Conservation (phyloP, 2,329 filamentous ascomycete species). For the Thielaviopsis ethacetica region DNA sequence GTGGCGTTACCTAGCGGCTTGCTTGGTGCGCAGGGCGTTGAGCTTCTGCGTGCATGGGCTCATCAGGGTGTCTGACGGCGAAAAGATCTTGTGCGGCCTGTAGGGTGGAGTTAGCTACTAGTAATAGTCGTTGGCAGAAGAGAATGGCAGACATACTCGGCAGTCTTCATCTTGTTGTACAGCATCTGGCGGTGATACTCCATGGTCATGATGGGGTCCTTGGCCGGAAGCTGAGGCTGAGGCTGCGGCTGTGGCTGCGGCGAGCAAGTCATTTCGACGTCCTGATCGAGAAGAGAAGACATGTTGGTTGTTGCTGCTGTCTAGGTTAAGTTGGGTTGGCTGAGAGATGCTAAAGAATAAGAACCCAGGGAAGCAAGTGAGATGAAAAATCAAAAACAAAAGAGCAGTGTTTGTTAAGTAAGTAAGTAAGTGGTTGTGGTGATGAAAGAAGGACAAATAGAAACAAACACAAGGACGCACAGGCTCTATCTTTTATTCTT, state of each 20-base stretch:
- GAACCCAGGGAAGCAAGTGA: background rate
- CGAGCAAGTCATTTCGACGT: constrained; percentile 12
- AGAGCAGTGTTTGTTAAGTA: background rate
- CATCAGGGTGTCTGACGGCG: constrained; percentile 79
- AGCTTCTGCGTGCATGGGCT: constrained; percentile 75
- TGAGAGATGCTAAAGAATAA: too few species aligned
- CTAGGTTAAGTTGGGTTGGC: too few species aligned
- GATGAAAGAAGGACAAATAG: background rate
- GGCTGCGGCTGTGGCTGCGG: constrained; percentile 15
- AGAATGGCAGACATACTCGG: constrained; percentile 35
- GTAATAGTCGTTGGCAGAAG: constrained; percentile 6
- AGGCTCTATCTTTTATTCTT: too few species aligned
- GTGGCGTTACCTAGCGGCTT: constrained; percentile 49
- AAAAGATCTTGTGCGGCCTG: constrained; percentile 47
- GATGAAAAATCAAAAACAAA: background rate
- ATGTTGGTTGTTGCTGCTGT: background rate
- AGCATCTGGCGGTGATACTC: constrained; percentile 65
- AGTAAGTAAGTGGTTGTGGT: too few species aligned
- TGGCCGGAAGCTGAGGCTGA: constrained; percentile 18
- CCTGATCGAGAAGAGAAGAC: background rate
- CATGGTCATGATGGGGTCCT: constrained; percentile 45
- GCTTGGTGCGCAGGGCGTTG: constrained; percentile 63
- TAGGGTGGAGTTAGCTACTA: constrained; percentile 9
- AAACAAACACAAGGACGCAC: too few species aligned
- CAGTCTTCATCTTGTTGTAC: constrained; percentile 48